Evolutionary conservation across 495 filamentous ascomycete genomes (phyloP).

Genomic region (Parmelia sp.): DNA sequence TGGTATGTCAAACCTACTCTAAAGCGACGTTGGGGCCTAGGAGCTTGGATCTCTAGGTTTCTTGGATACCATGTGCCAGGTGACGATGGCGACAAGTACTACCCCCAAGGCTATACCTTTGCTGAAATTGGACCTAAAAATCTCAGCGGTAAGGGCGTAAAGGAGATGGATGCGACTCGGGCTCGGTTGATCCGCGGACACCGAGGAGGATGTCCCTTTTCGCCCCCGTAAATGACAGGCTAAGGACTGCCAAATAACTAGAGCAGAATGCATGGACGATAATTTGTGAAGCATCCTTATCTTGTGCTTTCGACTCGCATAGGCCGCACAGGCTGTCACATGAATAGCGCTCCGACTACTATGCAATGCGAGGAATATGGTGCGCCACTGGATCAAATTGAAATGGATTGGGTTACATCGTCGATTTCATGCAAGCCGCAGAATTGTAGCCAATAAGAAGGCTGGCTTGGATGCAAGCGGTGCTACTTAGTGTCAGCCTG

Average conservation of each 20-base stretch:
- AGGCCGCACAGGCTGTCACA: too few species aligned
- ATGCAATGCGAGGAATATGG: too few species aligned
- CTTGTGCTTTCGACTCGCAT: too few species aligned
- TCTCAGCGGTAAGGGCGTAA: slow-evolving; percentile 50
- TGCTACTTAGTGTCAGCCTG: too few species aligned
- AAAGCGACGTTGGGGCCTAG: slow-evolving; percentile 53
- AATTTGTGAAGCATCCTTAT: too few species aligned
- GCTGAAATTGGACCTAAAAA: slow-evolving; percentile 51
- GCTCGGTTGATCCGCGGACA: slow-evolving; percentile 31
- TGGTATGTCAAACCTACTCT: slow-evolving; percentile 57
- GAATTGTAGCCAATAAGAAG: too few species aligned
- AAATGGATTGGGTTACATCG: too few species aligned
- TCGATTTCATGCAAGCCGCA: too few species aligned
- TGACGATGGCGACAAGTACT: slow-evolving; percentile 48
- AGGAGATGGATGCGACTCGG: slow-evolving; percentile 39
- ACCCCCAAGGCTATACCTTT: slow-evolving; percentile 51
- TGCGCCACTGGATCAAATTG: too few species aligned
- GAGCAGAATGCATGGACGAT: too few species aligned
- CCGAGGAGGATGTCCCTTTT: slow-evolving; percentile 50
- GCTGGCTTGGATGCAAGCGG: too few species aligned
- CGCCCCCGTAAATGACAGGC: not conserved
- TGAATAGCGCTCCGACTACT: too few species aligned
- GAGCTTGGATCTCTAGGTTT: slow-evolving; percentile 46
- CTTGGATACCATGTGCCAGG: slow-evolving; percentile 54
- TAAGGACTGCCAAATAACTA: not conserved